phyloP scores from a whole-genome alignment of 179 eudicot genomes.

The Corrigiola litoralis region DNA sequence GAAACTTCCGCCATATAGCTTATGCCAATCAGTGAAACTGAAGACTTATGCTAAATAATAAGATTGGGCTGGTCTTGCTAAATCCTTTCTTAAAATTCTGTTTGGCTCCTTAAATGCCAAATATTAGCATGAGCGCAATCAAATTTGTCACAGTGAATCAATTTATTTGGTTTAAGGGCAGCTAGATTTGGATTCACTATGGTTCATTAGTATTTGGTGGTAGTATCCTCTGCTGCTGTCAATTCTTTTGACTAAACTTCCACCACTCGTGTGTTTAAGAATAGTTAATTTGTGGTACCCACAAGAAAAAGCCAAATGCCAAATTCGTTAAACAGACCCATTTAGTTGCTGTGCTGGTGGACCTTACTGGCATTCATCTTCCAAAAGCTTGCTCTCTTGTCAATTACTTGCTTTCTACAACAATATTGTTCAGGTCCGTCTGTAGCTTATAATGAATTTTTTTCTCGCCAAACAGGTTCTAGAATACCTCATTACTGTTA shows the following conservation, averaged over 20 bases:
- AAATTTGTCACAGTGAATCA: background rate
- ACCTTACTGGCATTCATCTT: constrained; percentile 13
- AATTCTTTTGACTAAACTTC: constrained; percentile 2
- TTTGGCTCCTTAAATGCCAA: no score
- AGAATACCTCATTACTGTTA: no score
- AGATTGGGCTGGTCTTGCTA: no score
- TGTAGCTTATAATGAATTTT: constrained; percentile 1
- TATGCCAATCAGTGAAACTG: background rate
- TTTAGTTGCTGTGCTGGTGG: constrained; percentile 11
- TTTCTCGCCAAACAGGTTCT: background rate
- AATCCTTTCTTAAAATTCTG: no score
- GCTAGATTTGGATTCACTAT: constrained; percentile 4
- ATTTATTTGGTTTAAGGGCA: constrained; percentile 4
- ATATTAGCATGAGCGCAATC: no score
- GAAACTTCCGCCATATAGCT: background rate
- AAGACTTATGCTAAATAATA: background rate
- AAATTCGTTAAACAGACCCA: background rate
- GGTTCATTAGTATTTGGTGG: background rate
- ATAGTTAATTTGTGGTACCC: constrained; percentile 15
- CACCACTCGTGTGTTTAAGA: constrained; percentile 14
- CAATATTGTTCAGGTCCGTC: constrained; percentile 8
- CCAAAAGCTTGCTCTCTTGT: constrained; percentile 10
- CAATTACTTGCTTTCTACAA: constrained; percentile 7
- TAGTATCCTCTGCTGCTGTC: constrained; percentile 1
- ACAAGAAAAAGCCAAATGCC: constrained; percentile 17